Evolutionary conservation across 768 basidiomycete genomes (phyloP).

Genomic region (Paxillus ammoniavirescens): DNA sequence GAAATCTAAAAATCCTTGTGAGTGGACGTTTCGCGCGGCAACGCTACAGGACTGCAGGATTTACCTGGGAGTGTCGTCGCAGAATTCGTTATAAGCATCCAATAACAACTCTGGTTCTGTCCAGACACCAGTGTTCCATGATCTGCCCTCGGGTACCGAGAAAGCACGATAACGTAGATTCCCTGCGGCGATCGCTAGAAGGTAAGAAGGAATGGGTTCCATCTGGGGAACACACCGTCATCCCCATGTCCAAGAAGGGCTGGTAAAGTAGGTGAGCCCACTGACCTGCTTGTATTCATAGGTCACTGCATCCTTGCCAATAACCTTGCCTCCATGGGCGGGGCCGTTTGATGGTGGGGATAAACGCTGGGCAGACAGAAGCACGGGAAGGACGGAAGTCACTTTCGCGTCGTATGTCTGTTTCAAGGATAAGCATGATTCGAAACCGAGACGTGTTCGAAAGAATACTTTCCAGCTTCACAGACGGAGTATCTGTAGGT

Average conservation of each 20-base stretch:
- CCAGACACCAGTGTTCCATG: constrained; percentile 89
- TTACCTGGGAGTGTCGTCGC: constrained; percentile 77
- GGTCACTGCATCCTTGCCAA: constrained; percentile 71
- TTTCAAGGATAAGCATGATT: neutral
- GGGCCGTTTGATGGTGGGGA: constrained; percentile 73
- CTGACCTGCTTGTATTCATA: constrained; percentile 79
- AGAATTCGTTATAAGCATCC: constrained; percentile 82
- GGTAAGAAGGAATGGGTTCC: constrained; percentile 84
- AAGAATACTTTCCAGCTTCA: constrained; percentile 68
- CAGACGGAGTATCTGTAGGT: constrained; percentile 72
- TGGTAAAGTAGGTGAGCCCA: neutral
- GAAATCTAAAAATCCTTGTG: constrained; percentile 47
- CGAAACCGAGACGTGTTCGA: accelerated
- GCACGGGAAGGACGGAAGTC: constrained; percentile 74
- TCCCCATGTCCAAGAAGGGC: too few relatives aligned
- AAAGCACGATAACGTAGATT: constrained; percentile 76
- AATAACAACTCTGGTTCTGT: constrained; percentile 84
- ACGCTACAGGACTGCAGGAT: too few relatives aligned
- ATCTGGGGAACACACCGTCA: constrained; percentile 43
- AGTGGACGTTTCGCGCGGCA: neutral
- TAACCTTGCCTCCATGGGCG: constrained; percentile 66
- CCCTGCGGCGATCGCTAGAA: constrained; percentile 89
- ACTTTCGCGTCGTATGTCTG: constrained; percentile 87
- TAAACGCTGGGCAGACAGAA: constrained; percentile 79
- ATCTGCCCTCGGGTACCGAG: constrained; percentile 51